These are phyloP conservation scores for Lichtheimia ramosa DNA, from an alignment of 371 early-diverging fungal species.

Conservation along the genomic window DNA sequence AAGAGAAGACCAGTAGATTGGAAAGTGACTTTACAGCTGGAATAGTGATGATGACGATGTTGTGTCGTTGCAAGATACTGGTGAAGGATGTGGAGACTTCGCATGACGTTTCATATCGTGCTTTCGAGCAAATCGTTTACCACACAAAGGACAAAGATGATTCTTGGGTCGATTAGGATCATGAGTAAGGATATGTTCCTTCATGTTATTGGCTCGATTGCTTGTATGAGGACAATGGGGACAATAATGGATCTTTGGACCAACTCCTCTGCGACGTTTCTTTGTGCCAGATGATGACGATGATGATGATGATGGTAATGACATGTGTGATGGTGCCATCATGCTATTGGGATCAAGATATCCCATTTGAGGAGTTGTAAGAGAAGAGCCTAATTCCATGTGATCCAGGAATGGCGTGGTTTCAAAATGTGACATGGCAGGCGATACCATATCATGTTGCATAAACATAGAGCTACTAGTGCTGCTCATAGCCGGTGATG, in stretches of 20 bases:
- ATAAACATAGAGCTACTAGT: no score
- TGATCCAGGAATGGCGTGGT: not conserved
- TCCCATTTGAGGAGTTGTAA: no score
- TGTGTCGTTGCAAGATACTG: no score
- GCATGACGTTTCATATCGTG: constrained; percentile 65
- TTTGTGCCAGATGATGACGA: not conserved
- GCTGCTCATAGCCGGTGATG: not conserved
- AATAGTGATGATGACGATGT: no score
- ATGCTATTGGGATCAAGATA: not conserved
- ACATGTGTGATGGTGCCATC: not conserved
- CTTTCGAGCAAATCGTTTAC: constrained; percentile 59
- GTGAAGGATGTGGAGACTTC: constrained; percentile 16
- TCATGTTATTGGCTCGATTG: constrained; percentile 33
- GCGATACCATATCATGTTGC: not conserved
- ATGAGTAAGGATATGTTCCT: constrained; percentile 30
- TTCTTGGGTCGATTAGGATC: constrained; percentile 33
- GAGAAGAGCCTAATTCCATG: no score
- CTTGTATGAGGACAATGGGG: constrained; percentile 23
- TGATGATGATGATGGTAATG: not conserved
- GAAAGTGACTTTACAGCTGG: no score
- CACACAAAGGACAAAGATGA: constrained; percentile 38
- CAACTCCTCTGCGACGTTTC: not conserved
- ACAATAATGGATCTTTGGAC: constrained; percentile 18
- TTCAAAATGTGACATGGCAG: not conserved
- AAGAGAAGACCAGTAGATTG: no score